These are phyloP conservation scores for Cladobotryum mycophilum DNA, from an alignment of 2,329 filamentous ascomycete species.

Conservation along the genomic window DNA sequence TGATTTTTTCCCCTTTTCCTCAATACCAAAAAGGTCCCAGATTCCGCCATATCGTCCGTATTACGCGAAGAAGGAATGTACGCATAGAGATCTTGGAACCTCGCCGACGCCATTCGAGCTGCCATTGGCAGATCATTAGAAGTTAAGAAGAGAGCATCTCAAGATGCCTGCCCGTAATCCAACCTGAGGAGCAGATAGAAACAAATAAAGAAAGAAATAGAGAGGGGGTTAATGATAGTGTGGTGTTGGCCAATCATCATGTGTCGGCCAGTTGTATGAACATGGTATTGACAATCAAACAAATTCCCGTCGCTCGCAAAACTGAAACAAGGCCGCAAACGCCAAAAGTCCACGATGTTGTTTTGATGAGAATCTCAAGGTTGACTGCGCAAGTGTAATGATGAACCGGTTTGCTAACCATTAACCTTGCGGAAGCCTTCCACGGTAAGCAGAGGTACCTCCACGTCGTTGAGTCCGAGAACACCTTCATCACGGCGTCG, in stretches of 20 bases:
- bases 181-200: background rate
- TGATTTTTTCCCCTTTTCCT: background rate
- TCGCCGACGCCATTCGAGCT: background rate
- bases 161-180: slow-evolving; percentile 6
- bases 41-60: background rate
- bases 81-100: background rate
- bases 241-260: background rate
- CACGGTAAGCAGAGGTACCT: slow-evolving; percentile 41
- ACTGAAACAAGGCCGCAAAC: background rate
- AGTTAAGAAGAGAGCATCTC: background rate
- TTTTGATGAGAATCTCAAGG: too few relatives aligned
- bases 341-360: background rate
- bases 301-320: background rate
- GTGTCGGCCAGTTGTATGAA: too few relatives aligned
- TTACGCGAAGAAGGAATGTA: background rate
- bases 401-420: slow-evolving; percentile 17
- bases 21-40: background rate
- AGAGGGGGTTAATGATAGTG: background rate
- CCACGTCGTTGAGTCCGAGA: slow-evolving; percentile 57
- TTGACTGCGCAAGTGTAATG: background rate
- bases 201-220: background rate
- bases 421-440: slow-evolving; percentile 36
- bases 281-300: background rate
- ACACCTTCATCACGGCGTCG: slow-evolving; percentile 69
- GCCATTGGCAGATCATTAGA: background rate